These are phyloP conservation scores for Meyerozyma elateridarum DNA, from an alignment of 1,139 yeast genomes.

Conservation along the genomic window DNA sequence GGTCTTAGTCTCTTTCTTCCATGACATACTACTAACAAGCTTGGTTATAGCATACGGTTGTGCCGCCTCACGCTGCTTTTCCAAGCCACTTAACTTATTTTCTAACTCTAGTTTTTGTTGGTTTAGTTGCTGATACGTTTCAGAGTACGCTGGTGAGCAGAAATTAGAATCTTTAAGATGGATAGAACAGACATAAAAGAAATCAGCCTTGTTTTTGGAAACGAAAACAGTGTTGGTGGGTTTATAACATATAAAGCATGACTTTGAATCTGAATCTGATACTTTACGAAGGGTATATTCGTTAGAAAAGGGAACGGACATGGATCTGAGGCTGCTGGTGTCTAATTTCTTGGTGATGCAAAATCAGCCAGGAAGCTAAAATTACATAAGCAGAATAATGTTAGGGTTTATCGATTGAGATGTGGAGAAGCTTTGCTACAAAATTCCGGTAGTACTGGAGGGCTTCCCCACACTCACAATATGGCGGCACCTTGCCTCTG, in stretches of 20 bases:
- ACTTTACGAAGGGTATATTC: conserved; percentile 53
- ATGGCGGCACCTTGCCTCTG: too few relatives aligned
- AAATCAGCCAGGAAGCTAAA: too few relatives aligned
- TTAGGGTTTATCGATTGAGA: too few relatives aligned
- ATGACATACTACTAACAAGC: conserved; percentile 15
- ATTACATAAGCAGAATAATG: conserved; percentile 2
- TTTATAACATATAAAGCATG: conserved; percentile 66
- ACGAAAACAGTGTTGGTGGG: conserved; percentile 61
- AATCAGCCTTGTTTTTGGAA: conserved; percentile 36
- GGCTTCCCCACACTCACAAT: too few relatives aligned
- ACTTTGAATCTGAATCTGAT: conserved; percentile 47
- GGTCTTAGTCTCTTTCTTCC: conserved; percentile 15
- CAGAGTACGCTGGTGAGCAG: conserved; percentile 48
- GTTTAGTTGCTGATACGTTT: conserved; percentile 42
- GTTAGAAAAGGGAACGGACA: conserved; percentile 42
- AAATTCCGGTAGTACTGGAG: too few relatives aligned
- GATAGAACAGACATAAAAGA: conserved; percentile 63
- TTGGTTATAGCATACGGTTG: conserved; percentile 34
- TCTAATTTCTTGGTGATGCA: too few relatives aligned
- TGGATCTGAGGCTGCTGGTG: too few relatives aligned
- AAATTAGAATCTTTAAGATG: conserved; percentile 63
- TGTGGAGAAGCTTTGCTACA: too few relatives aligned
- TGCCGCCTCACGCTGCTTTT: conserved; percentile 20
- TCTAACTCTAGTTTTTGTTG: conserved; percentile 34
- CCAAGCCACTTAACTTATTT: conserved; percentile 33